Conservation (phyloP, 495 filamentous ascomycete genomes). For the Wilcoxina mikolae region DNA sequence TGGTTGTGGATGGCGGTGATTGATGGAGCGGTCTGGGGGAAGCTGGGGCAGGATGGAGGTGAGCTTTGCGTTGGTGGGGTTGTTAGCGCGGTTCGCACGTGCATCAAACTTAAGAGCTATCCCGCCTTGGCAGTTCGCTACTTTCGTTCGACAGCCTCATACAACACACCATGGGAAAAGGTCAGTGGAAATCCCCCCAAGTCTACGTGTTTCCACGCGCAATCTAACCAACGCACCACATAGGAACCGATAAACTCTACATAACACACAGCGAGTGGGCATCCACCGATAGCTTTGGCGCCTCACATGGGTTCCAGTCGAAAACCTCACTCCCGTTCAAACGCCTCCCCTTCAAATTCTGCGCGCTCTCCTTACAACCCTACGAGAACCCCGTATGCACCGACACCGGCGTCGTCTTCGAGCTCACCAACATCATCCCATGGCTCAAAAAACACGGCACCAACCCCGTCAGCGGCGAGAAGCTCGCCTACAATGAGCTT, state of each 20-base stretch:
- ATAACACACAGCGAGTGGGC: constrained; percentile 96
- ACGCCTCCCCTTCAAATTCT: constrained; percentile 94
- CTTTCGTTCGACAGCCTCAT: neutral
- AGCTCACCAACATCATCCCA: constrained; percentile 68
- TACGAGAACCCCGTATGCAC: constrained; percentile 80
- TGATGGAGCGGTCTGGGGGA: neutral
- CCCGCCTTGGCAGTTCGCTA: neutral
- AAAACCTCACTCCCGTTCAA: constrained; percentile 52
- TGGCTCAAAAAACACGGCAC: constrained; percentile 90
- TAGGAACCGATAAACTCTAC: constrained; percentile 43
- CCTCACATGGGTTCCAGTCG: constrained; percentile 31
- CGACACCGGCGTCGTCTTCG: constrained; percentile 61
- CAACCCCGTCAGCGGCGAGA: constrained; percentile 72
- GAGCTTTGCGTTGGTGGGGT: constrained; percentile 13
- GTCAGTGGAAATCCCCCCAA: neutral
- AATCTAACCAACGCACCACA: neutral
- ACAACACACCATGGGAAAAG: neutral
- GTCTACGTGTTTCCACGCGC: too few relatives aligned
- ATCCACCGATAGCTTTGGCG: constrained; percentile 63
- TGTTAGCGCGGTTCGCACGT: neutral
- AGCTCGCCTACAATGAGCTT: constrained; percentile 64
- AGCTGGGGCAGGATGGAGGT: neutral
- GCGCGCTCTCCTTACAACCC: constrained; percentile 85
- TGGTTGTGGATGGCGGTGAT: neutral
- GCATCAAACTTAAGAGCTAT: neutral